phyloP scores from a whole-genome alignment of 768 basidiomycete genomes.

The Tubosaeta sp. region DNA sequence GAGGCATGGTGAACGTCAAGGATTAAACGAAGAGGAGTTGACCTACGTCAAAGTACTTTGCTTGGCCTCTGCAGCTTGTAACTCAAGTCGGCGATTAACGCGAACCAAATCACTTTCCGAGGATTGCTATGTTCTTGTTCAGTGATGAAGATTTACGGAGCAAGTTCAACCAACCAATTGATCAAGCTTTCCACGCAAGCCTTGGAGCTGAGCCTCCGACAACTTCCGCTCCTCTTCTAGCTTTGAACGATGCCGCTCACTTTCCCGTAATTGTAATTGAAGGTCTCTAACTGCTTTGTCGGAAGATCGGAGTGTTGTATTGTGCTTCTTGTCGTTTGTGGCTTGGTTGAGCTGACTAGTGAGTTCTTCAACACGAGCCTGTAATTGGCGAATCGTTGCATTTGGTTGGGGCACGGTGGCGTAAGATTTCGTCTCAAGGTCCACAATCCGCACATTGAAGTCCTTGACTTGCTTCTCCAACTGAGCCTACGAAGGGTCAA shows the following conservation, averaged over 20 bases:
- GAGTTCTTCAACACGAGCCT: conserved; percentile 71
- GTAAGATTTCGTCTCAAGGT: conserved; percentile 77
- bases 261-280: conserved; percentile 53
- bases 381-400: conserved; percentile 53
- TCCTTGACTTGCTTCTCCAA: conserved; percentile 86
- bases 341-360: conserved; percentile 40
- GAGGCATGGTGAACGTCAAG: conserved; percentile 1
- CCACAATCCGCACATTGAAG: conserved; percentile 75
- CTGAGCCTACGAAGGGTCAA: conserved; percentile 48
- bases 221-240: conserved; percentile 62
- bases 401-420: conserved; percentile 57
- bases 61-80: conserved; percentile 70
- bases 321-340: conserved; percentile 38
- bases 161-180: conserved; percentile 44
- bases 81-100: conserved; percentile 70
- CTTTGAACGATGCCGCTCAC: conserved; percentile 55
- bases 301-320: conserved; percentile 34
- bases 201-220: conserved; percentile 55
- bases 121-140: conserved; percentile 51
- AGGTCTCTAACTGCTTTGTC: conserved; percentile 50
- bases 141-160: background rate
- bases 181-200: conserved; percentile 58
- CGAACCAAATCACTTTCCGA: conserved; percentile 63
- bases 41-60: conserved; percentile 65
- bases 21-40: background rate